Evolutionary conservation across 257 asterid species (phyloP).

Genomic region (Eucommia ulmoides): DNA sequence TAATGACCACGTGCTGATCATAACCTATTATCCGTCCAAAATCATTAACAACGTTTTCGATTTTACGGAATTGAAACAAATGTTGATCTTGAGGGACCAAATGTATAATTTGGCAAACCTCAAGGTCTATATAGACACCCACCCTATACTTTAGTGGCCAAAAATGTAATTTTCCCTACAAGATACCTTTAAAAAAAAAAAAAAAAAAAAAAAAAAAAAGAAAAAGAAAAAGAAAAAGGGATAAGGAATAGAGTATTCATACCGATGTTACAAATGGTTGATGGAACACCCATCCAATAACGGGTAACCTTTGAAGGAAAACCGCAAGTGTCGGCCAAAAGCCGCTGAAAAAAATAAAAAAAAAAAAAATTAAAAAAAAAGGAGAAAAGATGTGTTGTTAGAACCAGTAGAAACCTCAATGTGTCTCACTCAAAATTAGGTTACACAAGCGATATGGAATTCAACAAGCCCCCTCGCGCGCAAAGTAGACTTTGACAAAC

Average conservation of each 20-base stretch:
- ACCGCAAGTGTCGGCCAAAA: conserved; percentile 22
- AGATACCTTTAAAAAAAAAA: background rate
- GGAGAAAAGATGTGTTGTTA: too few relatives aligned
- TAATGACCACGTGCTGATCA: background rate
- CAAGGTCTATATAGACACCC: background rate
- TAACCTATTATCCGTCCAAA: background rate
- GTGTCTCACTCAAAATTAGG: background rate
- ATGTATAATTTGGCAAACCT: background rate
- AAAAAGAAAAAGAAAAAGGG: too few relatives aligned
- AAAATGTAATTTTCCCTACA: background rate
- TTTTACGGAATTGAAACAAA: background rate
- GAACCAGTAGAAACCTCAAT: background rate
- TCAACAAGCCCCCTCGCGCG: too few relatives aligned
- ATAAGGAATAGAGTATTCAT: too few relatives aligned
- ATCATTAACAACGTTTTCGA: too few relatives aligned
- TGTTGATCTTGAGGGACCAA: background rate
- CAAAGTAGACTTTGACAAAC: too few relatives aligned
- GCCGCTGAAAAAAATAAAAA: conserved; percentile 20
- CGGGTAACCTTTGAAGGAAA: conserved; percentile 24
- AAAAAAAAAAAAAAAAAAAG: too few relatives aligned
- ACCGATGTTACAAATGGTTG: conserved; percentile 19
- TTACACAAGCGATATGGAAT: too few relatives aligned
- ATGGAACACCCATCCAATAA: conserved; percentile 25
- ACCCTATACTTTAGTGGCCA: background rate
- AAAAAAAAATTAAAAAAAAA: background rate